phyloP scores from a whole-genome alignment of 2,329 filamentous ascomycete genomes.

The Westerdykella ornata region DNA sequence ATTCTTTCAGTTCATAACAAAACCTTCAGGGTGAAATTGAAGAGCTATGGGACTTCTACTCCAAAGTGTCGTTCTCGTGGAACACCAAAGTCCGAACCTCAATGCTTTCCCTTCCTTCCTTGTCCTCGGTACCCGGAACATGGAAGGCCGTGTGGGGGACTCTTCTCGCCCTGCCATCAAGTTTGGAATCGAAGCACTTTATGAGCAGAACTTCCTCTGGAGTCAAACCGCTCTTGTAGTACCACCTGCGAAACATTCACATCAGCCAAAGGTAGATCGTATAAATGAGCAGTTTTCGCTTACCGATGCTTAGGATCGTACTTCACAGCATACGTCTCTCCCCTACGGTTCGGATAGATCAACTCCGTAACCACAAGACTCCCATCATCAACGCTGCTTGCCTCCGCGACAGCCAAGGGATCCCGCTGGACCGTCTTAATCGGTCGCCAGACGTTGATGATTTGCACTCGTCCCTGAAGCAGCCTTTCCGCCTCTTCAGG shows the following conservation, averaged over 20 bases:
- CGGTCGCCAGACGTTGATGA: constrained; percentile 36
- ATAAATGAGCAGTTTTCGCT: constrained; percentile 2
- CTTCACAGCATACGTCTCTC: constrained; percentile 26
- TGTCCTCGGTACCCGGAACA: constrained; percentile 20
- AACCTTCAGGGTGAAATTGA: too few species aligned
- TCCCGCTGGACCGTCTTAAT: constrained; percentile 29
- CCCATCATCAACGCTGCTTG: constrained; percentile 23
- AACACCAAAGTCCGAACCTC: constrained; percentile 33
- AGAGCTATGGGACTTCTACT: constrained; percentile 6
- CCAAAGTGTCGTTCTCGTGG: constrained; percentile 24
- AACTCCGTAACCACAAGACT: constrained; percentile 21
- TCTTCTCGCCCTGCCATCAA: constrained; percentile 28
- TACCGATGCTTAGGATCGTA: constrained; percentile 22
- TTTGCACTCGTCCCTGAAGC: constrained; percentile 24
- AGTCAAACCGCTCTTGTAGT: constrained; percentile 23
- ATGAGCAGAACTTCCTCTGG: constrained; percentile 31
- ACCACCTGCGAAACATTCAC: constrained; percentile 17
- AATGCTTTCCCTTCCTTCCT: constrained; percentile 29
- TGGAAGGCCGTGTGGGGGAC: constrained; percentile 33
- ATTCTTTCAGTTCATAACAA: too few species aligned
- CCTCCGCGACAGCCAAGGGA: constrained; percentile 28
- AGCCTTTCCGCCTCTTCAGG: constrained; percentile 28
- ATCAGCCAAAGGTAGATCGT: not conserved
- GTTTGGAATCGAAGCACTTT: constrained; percentile 34
- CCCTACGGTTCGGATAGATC: constrained; percentile 27